phyloP scores from a whole-genome alignment of 306 rosid genomes.

The Vigna radiata region DNA sequence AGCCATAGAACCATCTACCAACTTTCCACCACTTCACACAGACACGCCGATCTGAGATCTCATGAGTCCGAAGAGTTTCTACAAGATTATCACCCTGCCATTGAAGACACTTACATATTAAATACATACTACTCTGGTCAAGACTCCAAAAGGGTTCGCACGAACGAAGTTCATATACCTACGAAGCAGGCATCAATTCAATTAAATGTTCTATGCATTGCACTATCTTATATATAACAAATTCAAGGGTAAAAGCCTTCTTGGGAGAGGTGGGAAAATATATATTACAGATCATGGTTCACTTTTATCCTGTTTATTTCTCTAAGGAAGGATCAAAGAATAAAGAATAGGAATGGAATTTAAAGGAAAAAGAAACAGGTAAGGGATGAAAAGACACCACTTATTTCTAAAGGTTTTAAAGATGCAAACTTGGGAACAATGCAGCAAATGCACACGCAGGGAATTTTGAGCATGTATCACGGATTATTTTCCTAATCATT shows the following conservation, averaged over 20 bases:
- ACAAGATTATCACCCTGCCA: slow-evolving; percentile 60
- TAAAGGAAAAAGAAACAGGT: slow-evolving; percentile 12
- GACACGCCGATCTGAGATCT: slow-evolving; percentile 63
- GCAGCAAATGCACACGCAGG: not conserved
- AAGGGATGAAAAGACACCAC: not conserved
- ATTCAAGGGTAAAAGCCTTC: not conserved
- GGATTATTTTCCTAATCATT: not conserved
- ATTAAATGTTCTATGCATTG: not conserved
- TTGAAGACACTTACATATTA: slow-evolving; percentile 33
- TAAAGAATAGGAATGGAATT: slow-evolving; percentile 14
- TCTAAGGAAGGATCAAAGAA: not conserved
- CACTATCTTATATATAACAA: not conserved
- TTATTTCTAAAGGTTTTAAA: slow-evolving; percentile 13
- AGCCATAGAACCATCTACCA: slow-evolving; percentile 89
- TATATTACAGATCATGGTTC: not conserved
- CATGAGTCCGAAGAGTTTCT: slow-evolving; percentile 53
- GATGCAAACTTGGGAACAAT: slow-evolving; percentile 26
- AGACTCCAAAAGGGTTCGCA: slow-evolving; percentile 30
- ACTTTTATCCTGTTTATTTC: slow-evolving; percentile 22
- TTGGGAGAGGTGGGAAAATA: not conserved
- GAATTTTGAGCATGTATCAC: slow-evolving; percentile 2
- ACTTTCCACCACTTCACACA: slow-evolving; percentile 88
- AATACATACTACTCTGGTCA: slow-evolving; percentile 28
- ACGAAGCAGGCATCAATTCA: not conserved
- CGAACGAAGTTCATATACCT: not conserved